Conservation (phyloP, 371 early-diverging fungal genomes). For the Mortierella sp. region DNA sequence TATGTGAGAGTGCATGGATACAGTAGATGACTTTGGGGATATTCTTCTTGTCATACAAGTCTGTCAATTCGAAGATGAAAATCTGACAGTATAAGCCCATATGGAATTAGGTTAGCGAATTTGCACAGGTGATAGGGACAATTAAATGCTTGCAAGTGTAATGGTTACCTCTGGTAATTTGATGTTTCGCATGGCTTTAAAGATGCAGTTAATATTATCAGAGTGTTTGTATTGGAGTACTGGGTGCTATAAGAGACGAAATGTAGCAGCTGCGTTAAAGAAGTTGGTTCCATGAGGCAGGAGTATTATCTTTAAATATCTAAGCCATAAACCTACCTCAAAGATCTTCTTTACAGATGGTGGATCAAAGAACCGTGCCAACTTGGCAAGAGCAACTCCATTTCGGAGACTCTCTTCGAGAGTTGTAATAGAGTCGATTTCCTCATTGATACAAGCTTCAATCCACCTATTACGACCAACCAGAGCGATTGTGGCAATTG, state of each 20-base stretch:
- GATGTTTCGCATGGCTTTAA: constrained; percentile 84
- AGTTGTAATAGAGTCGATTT: constrained; percentile 82
- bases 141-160: not conserved
- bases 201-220: constrained; percentile 98
- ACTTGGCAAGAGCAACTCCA: constrained; percentile 94
- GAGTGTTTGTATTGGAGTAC: constrained; percentile 96
- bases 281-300: no score
- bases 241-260: constrained; percentile 66
- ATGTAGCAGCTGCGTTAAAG: not conserved
- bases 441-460: constrained; percentile 89
- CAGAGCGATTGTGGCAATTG: not conserved
- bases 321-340: constrained; percentile 61
- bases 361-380: constrained; percentile 91
- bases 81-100: constrained; percentile 59
- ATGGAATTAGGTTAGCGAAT: not conserved
- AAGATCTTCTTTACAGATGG: constrained; percentile 90
- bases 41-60: constrained; percentile 99
- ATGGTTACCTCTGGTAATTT: constrained; percentile 82
- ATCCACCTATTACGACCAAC: constrained; percentile 83
- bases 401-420: constrained; percentile 95
- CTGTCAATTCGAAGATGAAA: constrained; percentile 98
- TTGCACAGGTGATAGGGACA: no score
- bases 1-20: constrained; percentile 98
- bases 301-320: no score
- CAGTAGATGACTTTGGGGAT: constrained; percentile 99